Base-by-base conservation (phyloP, 2,329 filamentous ascomycete genomes). In the Fusarium oligoseptatum region DNA sequence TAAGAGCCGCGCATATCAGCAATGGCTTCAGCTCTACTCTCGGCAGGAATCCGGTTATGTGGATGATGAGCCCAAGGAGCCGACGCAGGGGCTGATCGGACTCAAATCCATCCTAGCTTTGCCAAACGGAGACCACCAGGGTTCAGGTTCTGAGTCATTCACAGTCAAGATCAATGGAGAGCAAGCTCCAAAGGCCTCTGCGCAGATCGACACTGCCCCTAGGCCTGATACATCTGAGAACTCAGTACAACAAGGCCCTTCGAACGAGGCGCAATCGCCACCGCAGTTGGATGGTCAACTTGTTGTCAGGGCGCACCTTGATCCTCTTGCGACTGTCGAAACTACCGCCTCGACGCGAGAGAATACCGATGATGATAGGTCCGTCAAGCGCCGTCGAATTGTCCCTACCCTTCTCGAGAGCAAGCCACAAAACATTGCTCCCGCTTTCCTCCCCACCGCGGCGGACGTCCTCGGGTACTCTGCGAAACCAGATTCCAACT, bases 1-100 rank as follows among this genome's bases (percentile, higher is more conserved):
- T 34, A 83, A 79, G 55, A 94, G 92, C 61, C 74, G 72, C 2
- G 84, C 83, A 39, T 93, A 90, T 67, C 78, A 76, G 20, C 66
- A 64, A 14, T 83, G 82, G 82, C 76, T 76, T 62, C 52, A 75
- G 45, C 69, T 76, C 8, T 76, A 76, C 41, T 60, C 55, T 32
- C 78, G 71, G 27, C 75, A 78, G 29, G 65, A 72, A 20, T 68
- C 71, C 17, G 70, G 66, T 4, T 58, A 67, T 22, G 43, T 71
- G 27, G 66, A 69, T 20, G 75, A 76, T 43, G 64, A 71, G 52
- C 34, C 17, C 20, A 36, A 69, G 52, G 29, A 27, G 4, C 45
- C 37, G n/a, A 17, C 15, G 17, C 34, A 7, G 11, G n/a, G 29
- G 24, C 8, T 27, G 17, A 11, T 27, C 15, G 52, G 57, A 29